Percentiles rank a stretch among this genome's conserved stretches.
Evolutionary conservation across 2,329 filamentous ascomycete genomes (phyloP).

Genomic region (Botryotinia narcissicola): DNA sequence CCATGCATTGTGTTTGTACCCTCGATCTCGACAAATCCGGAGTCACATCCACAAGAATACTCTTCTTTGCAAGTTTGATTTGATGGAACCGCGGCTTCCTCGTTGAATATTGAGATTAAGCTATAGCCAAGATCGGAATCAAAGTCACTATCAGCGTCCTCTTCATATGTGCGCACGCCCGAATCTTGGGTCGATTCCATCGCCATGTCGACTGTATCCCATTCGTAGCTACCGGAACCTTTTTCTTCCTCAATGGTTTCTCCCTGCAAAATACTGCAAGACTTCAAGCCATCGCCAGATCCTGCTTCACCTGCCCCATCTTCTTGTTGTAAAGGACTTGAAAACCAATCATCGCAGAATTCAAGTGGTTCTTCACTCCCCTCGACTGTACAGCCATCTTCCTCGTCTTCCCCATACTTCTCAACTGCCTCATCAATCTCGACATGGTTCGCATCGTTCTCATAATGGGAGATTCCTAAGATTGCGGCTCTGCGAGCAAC

Average conservation of each 20-base stretch:
- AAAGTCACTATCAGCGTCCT: not conserved
- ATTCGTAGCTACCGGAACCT: not conserved
- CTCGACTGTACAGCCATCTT: not conserved
- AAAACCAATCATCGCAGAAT: constrained; percentile 10
- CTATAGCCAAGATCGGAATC: not conserved
- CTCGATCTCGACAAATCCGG: not conserved
- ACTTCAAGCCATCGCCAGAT: not conserved
- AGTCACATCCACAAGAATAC: not conserved
- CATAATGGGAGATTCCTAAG: not conserved
- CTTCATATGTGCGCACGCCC: not conserved
- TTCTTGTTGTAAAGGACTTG: not conserved
- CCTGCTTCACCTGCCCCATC: not conserved
- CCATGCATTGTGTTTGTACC: not conserved
- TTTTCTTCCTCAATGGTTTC: not conserved
- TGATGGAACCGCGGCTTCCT: not conserved
- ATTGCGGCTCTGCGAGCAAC: not conserved
- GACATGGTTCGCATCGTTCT: not conserved
- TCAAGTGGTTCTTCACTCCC: not conserved
- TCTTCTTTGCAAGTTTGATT: not conserved
- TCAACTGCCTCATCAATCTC: not conserved
- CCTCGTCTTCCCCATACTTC: not conserved
- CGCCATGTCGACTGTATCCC: not conserved
- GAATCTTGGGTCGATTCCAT: not conserved
- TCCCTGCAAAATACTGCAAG: not conserved
- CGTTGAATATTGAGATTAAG: not conserved